Evolutionary conservation across 768 basidiomycete species (phyloP).

Genomic region (Suillus americanus): DNA sequence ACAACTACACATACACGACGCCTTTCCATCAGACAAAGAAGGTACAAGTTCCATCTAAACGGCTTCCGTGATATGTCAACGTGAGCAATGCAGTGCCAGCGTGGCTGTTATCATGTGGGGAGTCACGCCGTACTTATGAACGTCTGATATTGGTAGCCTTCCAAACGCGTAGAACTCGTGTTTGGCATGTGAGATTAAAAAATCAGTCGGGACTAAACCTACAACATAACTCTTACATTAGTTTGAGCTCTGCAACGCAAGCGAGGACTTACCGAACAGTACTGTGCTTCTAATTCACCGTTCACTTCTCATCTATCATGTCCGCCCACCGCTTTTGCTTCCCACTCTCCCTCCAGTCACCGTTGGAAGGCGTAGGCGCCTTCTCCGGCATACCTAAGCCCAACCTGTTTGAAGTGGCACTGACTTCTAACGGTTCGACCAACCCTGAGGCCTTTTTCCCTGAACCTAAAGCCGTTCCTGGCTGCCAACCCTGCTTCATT

Average conservation of each 20-base stretch:
- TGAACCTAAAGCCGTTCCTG: conserved; percentile 48
- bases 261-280: background rate
- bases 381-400: conserved; percentile 52
- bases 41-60: background rate
- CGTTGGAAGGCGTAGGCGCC: conserved; percentile 15
- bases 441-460: conserved; percentile 31
- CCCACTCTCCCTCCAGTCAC: conserved; percentile 41
- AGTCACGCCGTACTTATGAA: background rate
- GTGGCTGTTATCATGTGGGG: background rate
- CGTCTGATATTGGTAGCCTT: background rate
- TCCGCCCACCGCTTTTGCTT: conserved; percentile 41
- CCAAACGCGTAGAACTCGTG: background rate
- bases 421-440: conserved; percentile 58
- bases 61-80: background rate
- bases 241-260: background rate
- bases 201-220: background rate
- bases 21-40: conserved; percentile 10
- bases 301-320: conserved; percentile 1
- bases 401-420: conserved; percentile 41
- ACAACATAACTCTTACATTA: background rate
- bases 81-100: background rate
- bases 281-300: background rate
- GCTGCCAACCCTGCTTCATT: conserved; percentile 76
- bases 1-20: background rate
- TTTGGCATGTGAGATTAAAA: background rate